Conservation (phyloP, 305 asterid species). For the Withania somnifera region DNA sequence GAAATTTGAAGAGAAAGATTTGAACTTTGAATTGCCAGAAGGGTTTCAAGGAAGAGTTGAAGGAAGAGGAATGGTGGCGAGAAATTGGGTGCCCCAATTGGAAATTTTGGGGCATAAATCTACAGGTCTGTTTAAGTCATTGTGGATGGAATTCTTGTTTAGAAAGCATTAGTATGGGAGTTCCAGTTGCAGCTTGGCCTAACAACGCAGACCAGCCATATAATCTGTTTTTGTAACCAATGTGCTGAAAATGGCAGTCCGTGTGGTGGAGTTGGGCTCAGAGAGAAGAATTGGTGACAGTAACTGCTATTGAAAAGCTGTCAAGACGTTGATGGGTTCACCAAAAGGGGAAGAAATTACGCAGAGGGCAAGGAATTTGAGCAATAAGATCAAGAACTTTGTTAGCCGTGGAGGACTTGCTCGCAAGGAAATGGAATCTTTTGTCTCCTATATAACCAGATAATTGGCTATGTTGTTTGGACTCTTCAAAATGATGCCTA, state of each 20-base stretch:
- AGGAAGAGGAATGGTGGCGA: conserved; percentile 34
- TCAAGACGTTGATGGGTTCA: conserved; percentile 31
- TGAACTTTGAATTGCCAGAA: conserved; percentile 12
- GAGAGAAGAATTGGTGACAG: conserved; percentile 20
- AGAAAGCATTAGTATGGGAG: conserved; percentile 63
- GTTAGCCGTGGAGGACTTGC: conserved; percentile 32
- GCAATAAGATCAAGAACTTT: conserved; percentile 12
- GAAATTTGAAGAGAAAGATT: background rate
- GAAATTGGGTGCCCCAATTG: conserved; percentile 68
- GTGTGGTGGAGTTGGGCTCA: conserved; percentile 32
- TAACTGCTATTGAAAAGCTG: conserved; percentile 15
- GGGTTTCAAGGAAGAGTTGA: conserved; percentile 41
- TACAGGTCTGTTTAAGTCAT: conserved; percentile 54
- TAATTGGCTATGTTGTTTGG: background rate
- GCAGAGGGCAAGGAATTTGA: conserved; percentile 33
- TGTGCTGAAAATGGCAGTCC: conserved; percentile 23
- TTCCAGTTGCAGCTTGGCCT: conserved; percentile 69
- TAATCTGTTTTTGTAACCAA: conserved; percentile 26
- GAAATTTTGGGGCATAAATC: conserved; percentile 41
- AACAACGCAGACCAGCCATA: conserved; percentile 61
- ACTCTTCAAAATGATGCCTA: background rate
- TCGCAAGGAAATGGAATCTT: conserved; percentile 11
- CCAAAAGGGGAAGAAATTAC: conserved; percentile 41
- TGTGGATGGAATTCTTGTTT: conserved; percentile 82
- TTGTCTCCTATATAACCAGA: too few relatives aligned